A percentile compares a stretch with the other conserved stretches of the same genome.
phyloP scores from a whole-genome alignment of 176 grass and related monocot species.

The Calamus simplicifolius region DNA sequence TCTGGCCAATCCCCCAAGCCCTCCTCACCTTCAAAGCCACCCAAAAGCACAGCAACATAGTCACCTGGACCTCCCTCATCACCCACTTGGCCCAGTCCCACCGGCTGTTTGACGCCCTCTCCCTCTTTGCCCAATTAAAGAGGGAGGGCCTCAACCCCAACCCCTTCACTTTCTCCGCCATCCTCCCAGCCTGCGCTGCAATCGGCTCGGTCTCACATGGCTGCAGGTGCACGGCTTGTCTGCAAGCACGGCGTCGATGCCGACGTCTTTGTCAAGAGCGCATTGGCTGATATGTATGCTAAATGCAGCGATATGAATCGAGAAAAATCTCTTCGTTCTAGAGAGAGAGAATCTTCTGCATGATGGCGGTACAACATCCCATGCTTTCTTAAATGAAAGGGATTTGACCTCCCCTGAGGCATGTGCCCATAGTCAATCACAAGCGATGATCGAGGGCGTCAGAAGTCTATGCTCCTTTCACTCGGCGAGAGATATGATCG shows the following conservation, averaged over 20 bases:
- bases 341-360: too few relatives aligned
- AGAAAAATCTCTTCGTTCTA: too few relatives aligned
- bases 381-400: too few relatives aligned
- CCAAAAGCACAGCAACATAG: slow-evolving; percentile 7
- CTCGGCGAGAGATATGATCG: too few relatives aligned
- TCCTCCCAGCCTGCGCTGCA: slow-evolving; percentile 26
- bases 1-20: slow-evolving; percentile 16
- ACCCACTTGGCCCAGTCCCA: slow-evolving; percentile 23
- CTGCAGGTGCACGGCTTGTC: slow-evolving; percentile 34
- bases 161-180: slow-evolving; percentile 29
- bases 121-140: slow-evolving; percentile 29
- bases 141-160: slow-evolving; percentile 3
- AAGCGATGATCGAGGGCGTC: too few relatives aligned
- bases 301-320: slow-evolving; percentile 24
- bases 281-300: slow-evolving; percentile 35
- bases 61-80: slow-evolving; percentile 23
- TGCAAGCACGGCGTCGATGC: slow-evolving; percentile 17
- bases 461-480: too few relatives aligned
- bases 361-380: too few relatives aligned
- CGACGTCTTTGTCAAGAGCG: slow-evolving; percentile 35
- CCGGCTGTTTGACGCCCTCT: slow-evolving; percentile 21
- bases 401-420: too few relatives aligned
- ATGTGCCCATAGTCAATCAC: too few relatives aligned
- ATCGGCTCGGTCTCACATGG: neutral
- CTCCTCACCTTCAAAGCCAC: slow-evolving; percentile 13